Percentiles rank a stretch among this genome's conserved stretches.
phyloP scores from a whole-genome alignment of 2,329 filamentous ascomycete species.

The Claviceps pusilla region DNA sequence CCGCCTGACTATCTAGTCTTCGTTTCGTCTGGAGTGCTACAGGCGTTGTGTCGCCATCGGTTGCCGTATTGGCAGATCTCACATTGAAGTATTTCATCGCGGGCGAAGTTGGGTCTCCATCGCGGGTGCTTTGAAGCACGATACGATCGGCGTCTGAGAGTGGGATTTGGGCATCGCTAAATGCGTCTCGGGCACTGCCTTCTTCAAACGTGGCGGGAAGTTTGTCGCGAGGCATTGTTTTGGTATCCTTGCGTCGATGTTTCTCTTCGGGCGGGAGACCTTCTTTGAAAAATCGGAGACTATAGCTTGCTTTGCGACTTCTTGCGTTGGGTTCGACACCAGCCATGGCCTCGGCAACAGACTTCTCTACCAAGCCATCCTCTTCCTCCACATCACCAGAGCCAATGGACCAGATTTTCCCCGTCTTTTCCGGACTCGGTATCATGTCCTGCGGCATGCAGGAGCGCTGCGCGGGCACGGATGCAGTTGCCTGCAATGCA shows the following conservation, averaged over 20 bases:
- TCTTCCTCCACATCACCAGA: constrained; percentile 32
- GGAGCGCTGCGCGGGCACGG: constrained; percentile 17
- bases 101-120: constrained; percentile 1
- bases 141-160: not conserved
- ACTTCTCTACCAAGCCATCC: constrained; percentile 47
- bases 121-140: not conserved
- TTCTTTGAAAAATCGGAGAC: constrained; percentile 52
- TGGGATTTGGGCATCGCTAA: not conserved
- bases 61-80: constrained; percentile 1
- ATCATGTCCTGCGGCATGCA: constrained; percentile 29
- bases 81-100: constrained; percentile 10
- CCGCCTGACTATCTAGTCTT: constrained; percentile 10
- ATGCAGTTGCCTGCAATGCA: constrained; percentile 2
- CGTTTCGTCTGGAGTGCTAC: constrained; percentile 7
- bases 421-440: constrained; percentile 40
- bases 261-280: constrained; percentile 45
- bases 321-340: constrained; percentile 48
- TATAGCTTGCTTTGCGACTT: constrained; percentile 54
- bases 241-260: constrained; percentile 35
- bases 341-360: constrained; percentile 45
- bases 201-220: constrained; percentile 23
- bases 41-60: constrained; percentile 4
- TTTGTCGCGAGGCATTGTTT: constrained; percentile 24
- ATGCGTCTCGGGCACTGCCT: constrained; percentile 2
- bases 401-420: constrained; percentile 52